Percentiles rank a stretch among this genome's conserved stretches.
phyloP scores from a whole-genome alignment of 306 rosid species.

The Geum urbanum region DNA sequence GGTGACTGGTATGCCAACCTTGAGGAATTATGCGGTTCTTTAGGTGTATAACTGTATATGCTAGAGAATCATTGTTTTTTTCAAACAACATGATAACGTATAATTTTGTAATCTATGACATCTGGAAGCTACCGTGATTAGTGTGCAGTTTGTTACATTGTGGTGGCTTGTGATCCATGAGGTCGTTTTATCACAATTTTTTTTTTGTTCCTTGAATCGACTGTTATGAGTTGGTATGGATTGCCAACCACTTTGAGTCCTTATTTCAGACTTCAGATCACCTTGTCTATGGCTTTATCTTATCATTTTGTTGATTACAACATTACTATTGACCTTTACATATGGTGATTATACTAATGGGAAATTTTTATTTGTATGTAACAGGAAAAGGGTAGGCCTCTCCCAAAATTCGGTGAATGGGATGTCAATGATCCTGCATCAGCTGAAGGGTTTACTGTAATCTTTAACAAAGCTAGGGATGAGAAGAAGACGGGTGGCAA shows the following conservation, averaged over 20 bases:
- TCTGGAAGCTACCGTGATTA: background rate
- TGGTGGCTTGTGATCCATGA: background rate
- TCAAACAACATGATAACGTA: background rate
- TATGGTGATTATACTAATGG: background rate
- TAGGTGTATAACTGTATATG: too few relatives aligned
- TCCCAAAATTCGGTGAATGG: slow-evolving; percentile 99
- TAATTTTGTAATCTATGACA: background rate
- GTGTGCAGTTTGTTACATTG: background rate
- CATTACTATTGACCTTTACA: background rate
- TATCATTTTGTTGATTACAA: background rate
- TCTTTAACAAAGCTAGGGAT: slow-evolving; percentile 93
- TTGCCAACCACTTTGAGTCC: background rate
- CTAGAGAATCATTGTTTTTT: background rate
- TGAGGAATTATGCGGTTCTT: background rate
- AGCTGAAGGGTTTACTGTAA: slow-evolving; percentile 98
- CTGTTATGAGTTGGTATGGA: background rate
- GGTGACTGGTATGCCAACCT: background rate
- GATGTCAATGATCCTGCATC: slow-evolving; percentile 99
- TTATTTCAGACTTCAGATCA: background rate
- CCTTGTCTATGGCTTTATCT: background rate
- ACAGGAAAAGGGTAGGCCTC: slow-evolving; percentile 94
- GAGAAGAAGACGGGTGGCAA: slow-evolving; percentile 97
- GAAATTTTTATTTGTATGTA: slow-evolving; percentile 12
- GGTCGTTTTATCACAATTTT: background rate
- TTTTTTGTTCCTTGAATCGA: background rate